Evolutionary conservation across 257 asterid species (phyloP).

Genomic region (Datura wrightii): DNA sequence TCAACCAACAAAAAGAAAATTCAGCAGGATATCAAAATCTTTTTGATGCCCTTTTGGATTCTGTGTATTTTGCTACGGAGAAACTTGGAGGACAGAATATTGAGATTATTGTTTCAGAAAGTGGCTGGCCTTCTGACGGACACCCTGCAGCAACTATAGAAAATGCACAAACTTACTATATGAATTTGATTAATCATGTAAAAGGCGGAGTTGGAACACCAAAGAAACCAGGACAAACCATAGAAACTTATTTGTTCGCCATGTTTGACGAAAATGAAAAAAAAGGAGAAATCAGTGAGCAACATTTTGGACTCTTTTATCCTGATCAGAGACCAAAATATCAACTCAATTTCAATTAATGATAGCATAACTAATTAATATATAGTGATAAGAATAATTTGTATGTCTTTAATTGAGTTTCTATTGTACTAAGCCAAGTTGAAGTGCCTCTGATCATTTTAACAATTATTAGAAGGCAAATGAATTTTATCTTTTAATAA

Average conservation of each 20-base stretch:
- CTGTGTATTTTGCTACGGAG: slow-evolving; percentile 42
- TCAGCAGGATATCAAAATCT: slow-evolving; percentile 39
- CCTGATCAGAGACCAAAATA: slow-evolving; percentile 46
- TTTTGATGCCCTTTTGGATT: slow-evolving; percentile 49
- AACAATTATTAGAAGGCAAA: too few species aligned
- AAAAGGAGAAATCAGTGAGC: slow-evolving; percentile 36
- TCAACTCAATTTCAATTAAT: slow-evolving; percentile 32
- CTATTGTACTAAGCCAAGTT: too few species aligned
- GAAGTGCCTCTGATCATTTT: too few species aligned
- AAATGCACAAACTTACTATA: slow-evolving; percentile 30
- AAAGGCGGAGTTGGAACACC: slow-evolving; percentile 45
- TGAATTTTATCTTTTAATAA: too few species aligned
- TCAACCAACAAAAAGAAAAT: slow-evolving; percentile 36
- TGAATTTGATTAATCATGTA: slow-evolving; percentile 38
- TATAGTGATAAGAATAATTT: background rate
- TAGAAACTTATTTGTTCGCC: slow-evolving; percentile 58
- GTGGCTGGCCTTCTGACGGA: slow-evolving; percentile 54
- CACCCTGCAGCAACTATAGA: slow-evolving; percentile 29
- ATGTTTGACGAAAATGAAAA: slow-evolving; percentile 66
- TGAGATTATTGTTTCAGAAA: slow-evolving; percentile 45
- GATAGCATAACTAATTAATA: too few species aligned
- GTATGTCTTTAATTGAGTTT: too few species aligned
- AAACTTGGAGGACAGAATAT: slow-evolving; percentile 40
- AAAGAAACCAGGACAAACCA: slow-evolving; percentile 37
- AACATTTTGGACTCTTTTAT: slow-evolving; percentile 54